Percentiles rank a stretch among this genome's conserved stretches.
These are phyloP conservation scores for Bacterosira constricta DNA, from an alignment of 108 stramenopile species.

Conservation along the genomic window DNA sequence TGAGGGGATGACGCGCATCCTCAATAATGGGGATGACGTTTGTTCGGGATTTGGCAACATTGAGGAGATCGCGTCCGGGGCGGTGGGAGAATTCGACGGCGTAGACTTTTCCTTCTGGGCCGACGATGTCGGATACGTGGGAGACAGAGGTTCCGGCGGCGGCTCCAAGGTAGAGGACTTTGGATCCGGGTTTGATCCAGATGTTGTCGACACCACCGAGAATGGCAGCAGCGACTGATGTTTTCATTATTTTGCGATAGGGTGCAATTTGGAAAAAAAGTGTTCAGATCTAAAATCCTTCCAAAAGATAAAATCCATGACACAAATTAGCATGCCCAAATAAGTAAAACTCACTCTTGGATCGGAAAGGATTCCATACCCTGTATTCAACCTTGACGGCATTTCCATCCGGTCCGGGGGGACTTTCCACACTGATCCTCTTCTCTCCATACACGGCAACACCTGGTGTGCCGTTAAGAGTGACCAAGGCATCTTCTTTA, in stretches of 20 bases:
- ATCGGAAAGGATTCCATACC: constrained; percentile 99
- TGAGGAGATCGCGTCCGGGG: constrained; percentile 98
- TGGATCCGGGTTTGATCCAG: constrained; percentile 96
- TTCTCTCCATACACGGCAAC: constrained; percentile 99
- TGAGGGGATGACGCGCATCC: constrained; percentile 99
- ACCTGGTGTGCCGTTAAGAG: constrained; percentile 97
- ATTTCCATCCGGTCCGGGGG: constrained; percentile 84
- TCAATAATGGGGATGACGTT: constrained; percentile 99
- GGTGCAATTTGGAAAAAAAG: no score
- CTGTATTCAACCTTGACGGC: constrained; percentile 98
- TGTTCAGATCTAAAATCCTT: no score
- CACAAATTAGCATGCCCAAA: neutral
- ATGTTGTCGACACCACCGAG: constrained; percentile 98
- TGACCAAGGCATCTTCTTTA: constrained; percentile 99
- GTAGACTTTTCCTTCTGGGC: constrained; percentile 96
- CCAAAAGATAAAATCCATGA: neutral
- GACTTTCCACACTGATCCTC: constrained; percentile 93
- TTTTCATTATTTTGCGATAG: no score
- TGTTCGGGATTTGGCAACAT: constrained; percentile 97
- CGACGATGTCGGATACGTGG: constrained; percentile 99
- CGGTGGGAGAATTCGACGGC: constrained; percentile 99
- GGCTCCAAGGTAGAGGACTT: constrained; percentile 99
- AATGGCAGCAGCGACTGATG: constrained; percentile 95
- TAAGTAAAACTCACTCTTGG: constrained; percentile 82
- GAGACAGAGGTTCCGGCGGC: constrained; percentile 99